Base-by-base conservation (phyloP, 1,284 basidiomycete species). In the Sanghuangporus weigelae region DNA sequence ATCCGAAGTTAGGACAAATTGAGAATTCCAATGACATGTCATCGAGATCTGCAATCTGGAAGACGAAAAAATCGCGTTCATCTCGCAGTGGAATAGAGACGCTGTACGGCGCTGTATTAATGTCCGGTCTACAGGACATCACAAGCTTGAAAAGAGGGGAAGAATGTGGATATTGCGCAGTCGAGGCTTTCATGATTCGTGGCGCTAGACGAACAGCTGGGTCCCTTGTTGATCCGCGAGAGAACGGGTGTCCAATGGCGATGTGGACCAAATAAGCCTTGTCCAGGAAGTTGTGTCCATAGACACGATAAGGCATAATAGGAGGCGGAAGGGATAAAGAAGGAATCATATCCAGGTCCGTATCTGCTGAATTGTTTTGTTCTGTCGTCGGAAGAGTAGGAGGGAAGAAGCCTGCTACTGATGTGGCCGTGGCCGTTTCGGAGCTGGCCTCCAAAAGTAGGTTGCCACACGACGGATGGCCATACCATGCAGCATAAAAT, bases 401-500 rank as follows among this genome's bases (percentile, higher is more conserved):
- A 19, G 73, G 62, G 59, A 69, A 67, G 65, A 51, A 21, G 70
- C 66, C 21, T 69, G 64, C 57, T 76, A 68, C 67, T 73, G 21
- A 26, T n/a, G 35, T 44, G 36, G 12, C 16, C 12, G 26, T 62
- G 10, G 61, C 63, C 49, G 68, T 77, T 71, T 57, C 73, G 1
- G 69, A 62, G 21, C 69, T 77, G 49, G 80, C 83, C 63, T 80
- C 78, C 67, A 95, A 76, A n/a, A 98, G 80, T n/a, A 86, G 78
- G 48, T 84, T 80, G 62, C 95, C 83, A 69, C 89, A 94, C 46
- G 81, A 79, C 62, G 92, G 86, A 73, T 98, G 95, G 2, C 97
- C 97, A 71, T 95, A 94, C 96, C 97, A 99, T 3, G 95, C 95
- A 0, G 97, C 96, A 72, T 98, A 98, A 78, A 98, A 96, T 49